Conservation (phyloP, 192 early-diverging fungal genomes). For the Backusella sp. region DNA sequence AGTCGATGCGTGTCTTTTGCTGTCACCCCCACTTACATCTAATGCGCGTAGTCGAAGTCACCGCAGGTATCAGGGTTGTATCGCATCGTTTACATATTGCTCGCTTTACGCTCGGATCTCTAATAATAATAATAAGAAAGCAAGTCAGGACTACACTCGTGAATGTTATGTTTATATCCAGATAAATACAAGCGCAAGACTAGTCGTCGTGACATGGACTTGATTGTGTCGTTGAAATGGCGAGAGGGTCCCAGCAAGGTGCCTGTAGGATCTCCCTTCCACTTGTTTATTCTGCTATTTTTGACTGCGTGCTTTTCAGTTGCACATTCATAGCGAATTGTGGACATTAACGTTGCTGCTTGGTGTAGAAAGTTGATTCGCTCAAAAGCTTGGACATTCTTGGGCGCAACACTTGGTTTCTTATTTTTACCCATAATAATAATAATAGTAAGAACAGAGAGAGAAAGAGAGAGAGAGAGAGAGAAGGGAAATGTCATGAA, state of each 20-base stretch:
- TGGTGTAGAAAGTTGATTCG: constrained; percentile 69
- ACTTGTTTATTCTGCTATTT: neutral
- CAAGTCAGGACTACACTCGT: neutral
- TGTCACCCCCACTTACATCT: constrained; percentile 27
- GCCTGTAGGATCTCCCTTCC: neutral
- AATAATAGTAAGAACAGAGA: neutral
- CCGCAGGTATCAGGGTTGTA: constrained; percentile 48
- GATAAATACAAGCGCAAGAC: constrained; percentile 54
- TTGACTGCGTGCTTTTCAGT: neutral
- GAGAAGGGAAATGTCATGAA: too few species aligned
- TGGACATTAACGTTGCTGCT: constrained; percentile 59
- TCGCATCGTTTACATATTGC: constrained; percentile 57
- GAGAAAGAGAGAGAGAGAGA: neutral
- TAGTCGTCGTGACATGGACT: constrained; percentile 47
- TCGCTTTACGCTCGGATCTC: constrained; percentile 57
- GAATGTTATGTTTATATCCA: neutral
- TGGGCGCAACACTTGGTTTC: constrained; percentile 12
- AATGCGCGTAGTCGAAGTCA: constrained; percentile 44
- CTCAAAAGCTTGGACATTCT: constrained; percentile 57
- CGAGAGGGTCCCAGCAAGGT: constrained; percentile 16
- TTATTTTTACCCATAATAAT: constrained; percentile 8
- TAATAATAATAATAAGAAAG: constrained; percentile 24
- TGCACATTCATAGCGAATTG: constrained; percentile 11
- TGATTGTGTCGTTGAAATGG: constrained; percentile 50
- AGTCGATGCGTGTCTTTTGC: neutral